Evolutionary conservation across 2,329 filamentous ascomycete genomes (phyloP), one percentile per base, ranked within the genome.

Genomic region (Microsporum canis): DNA sequence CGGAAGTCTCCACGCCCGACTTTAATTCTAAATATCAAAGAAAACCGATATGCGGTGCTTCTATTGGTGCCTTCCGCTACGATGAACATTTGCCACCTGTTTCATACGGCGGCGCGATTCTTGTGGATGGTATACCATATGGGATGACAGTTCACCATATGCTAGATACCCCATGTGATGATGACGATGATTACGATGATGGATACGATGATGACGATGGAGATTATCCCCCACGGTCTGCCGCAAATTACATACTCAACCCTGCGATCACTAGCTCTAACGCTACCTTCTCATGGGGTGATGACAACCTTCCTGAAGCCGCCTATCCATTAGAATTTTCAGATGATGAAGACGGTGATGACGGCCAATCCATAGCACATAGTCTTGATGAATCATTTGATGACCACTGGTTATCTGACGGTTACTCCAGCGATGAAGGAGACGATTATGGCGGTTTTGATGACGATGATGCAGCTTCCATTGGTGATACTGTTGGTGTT

Each of bases 91-190:
- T 96, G 2, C 91, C 91, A 4, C 90, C 92, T 1, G 92, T 95
- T 2, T 95, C 90, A 36, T 91, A 95, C 66, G 92, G 92, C 10
- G 92, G 92, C 6, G 81, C 96, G 3, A 84, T 97, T 45, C 77
- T 94, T 36, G 84, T 97, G 1, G 91, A 97, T 69, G 85, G 88
- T 60, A 85, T 88, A 71, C 84, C 89, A 0, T 94, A 91, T 68
- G 92, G 92, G 10, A 94, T 97, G 89, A 96, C 90, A 27, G 92
- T 97, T 0, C 92, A 97, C 69, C 92, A 97, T 72, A 92, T 97
- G 85, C 83, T 97, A 1, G 92, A 96, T 68, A 75, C 77, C 10
- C 77, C 82, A 8, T 82, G 81, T 62, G 79, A 82, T 51, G 80
- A 82, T 49, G 80, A 82, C 41, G 75, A 73, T 3, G 75, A 78